phyloP scores from a whole-genome alignment of 2,329 filamentous ascomycete species.

The Claviceps cyperi region DNA sequence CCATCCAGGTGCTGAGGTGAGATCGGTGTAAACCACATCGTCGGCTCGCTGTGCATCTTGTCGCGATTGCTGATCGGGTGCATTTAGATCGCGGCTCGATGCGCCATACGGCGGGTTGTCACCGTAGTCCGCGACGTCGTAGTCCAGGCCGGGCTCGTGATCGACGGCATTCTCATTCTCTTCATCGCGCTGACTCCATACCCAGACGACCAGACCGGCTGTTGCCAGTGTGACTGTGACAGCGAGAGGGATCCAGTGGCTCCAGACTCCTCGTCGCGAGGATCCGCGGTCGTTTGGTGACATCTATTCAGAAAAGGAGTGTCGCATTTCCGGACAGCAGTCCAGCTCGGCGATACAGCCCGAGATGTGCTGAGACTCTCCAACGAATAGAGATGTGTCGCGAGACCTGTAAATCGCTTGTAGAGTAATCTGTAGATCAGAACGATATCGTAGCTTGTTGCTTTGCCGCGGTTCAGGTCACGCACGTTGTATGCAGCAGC shows the following conservation, averaged over 20 bases:
- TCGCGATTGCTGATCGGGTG: constrained; percentile 23
- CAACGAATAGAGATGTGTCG: background rate
- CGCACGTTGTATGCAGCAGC: background rate
- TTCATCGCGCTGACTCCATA: constrained; percentile 77
- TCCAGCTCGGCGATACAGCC: constrained; percentile 6
- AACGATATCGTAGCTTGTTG: constrained; percentile 2
- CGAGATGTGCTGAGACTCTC: background rate
- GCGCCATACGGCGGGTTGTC: constrained; percentile 36
- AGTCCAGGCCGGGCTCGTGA: constrained; percentile 34
- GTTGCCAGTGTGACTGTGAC: constrained; percentile 80
- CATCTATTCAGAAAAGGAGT: constrained; percentile 29
- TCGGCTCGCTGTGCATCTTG: constrained; percentile 4
- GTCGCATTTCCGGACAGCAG: constrained; percentile 19
- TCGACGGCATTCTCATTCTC: constrained; percentile 53
- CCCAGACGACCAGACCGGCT: constrained; percentile 75
- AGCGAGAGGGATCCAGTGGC: constrained; percentile 81
- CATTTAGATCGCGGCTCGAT: constrained; percentile 19
- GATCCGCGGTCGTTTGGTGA: constrained; percentile 41
- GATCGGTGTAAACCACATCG: constrained; percentile 23
- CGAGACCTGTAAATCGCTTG: background rate
- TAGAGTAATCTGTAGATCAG: background rate
- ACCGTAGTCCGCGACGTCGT: constrained; percentile 34
- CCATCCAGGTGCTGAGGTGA: constrained; percentile 37
- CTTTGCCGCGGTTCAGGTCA: background rate
- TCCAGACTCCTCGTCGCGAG: constrained; percentile 49